Percentiles rank a stretch among this genome's conserved stretches.
phyloP scores from a whole-genome alignment of 257 asterid species.

The Solanum etuberosum region DNA sequence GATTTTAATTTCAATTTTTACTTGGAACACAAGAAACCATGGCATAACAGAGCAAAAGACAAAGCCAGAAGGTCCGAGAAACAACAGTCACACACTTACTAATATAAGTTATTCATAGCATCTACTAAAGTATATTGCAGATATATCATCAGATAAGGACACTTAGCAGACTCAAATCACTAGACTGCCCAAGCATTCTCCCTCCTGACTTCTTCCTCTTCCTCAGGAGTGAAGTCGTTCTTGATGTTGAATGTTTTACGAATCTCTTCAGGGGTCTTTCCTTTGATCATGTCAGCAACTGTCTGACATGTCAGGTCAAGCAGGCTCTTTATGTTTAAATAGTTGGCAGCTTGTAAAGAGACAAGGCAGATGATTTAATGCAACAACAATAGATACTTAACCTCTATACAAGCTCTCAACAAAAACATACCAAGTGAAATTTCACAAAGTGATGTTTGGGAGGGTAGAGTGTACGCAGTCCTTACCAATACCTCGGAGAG shows the following conservation, averaged over 20 bases:
- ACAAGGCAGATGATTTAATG: background rate
- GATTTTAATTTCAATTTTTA: background rate
- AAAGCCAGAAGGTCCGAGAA: background rate
- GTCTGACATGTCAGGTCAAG: slow-evolving; percentile 54
- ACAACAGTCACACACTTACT: background rate
- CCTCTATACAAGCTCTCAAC: background rate
- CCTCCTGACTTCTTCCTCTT: slow-evolving; percentile 49
- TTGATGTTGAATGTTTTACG: slow-evolving; percentile 48
- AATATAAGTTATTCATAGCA: background rate
- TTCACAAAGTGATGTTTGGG: no score
- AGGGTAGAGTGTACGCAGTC: no score
- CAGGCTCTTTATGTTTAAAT: slow-evolving; percentile 50
- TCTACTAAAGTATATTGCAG: background rate
- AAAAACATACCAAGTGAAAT: background rate
- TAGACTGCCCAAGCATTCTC: slow-evolving; percentile 54
- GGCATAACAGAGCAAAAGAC: background rate
- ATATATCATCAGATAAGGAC: background rate
- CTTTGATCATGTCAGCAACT: slow-evolving; percentile 58
- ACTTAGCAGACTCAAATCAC: slow-evolving; percentile 2
- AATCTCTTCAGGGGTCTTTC: slow-evolving; percentile 58
- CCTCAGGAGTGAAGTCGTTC: slow-evolving; percentile 55
- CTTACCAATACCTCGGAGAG: no score
- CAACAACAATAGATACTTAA: background rate
- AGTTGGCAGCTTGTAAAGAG: slow-evolving; percentile 56
- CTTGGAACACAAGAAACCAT: background rate